Percentiles rank a stretch among this genome's conserved stretches.
Evolutionary conservation across 441 rosid species (phyloP).

Genomic region (Corymbia calophylla): DNA sequence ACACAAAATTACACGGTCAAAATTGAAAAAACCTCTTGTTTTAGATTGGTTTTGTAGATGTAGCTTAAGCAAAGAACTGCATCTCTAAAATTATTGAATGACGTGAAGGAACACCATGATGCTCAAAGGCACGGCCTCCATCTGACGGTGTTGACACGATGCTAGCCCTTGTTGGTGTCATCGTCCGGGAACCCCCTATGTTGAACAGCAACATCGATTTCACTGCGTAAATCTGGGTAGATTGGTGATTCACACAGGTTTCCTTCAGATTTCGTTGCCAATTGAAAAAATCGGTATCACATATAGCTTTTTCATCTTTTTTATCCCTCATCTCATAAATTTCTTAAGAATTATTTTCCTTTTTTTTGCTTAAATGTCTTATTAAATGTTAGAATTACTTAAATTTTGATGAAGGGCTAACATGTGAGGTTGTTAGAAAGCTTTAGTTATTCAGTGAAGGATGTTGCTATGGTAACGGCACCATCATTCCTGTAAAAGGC

Average conservation of each 20-base stretch:
- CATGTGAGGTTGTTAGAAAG: too few relatives aligned
- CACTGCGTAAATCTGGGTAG: accelerated
- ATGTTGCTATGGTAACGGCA: accelerated
- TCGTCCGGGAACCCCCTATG: accelerated
- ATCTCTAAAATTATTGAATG: background rate
- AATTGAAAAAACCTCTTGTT: background rate
- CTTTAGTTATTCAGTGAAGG: accelerated
- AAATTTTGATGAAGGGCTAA: accelerated
- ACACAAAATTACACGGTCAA: background rate
- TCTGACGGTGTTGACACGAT: accelerated
- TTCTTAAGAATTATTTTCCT: background rate
- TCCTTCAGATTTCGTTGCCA: accelerated
- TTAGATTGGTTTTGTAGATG: accelerated
- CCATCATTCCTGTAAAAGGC: background rate
- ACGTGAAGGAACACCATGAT: background rate
- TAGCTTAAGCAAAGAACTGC: accelerated
- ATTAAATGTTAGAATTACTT: too few relatives aligned
- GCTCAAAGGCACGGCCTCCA: accelerated
- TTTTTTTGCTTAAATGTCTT: background rate
- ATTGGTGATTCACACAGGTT: too few relatives aligned
- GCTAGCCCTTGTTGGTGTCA: accelerated
- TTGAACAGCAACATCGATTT: accelerated
- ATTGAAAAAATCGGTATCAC: background rate
- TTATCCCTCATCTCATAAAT: background rate
- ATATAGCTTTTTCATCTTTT: accelerated